A percentile compares a stretch with the other conserved stretches of the same genome.
Evolutionary conservation across 768 basidiomycete genomes (phyloP).

Genomic region (Suillus ampliporus): DNA sequence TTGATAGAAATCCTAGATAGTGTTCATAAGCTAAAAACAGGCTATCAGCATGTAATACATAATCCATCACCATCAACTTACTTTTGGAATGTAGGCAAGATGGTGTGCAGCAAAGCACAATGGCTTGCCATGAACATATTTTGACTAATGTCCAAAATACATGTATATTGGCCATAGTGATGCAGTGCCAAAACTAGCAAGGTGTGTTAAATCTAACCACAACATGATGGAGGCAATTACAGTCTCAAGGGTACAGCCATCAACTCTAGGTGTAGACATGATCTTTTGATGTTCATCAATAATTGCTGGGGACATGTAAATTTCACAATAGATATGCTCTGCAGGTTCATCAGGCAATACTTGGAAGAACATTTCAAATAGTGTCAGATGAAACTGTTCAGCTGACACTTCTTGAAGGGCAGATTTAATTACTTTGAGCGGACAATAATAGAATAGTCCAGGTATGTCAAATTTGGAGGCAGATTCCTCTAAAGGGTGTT

Average conservation of each 20-base stretch:
- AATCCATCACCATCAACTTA: too few relatives aligned
- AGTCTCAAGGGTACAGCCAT: slow-evolving; percentile 22
- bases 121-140: slow-evolving; percentile 14
- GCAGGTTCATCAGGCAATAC: slow-evolving; percentile 10
- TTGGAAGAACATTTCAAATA: slow-evolving; percentile 21
- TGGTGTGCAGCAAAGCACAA: slow-evolving; percentile 22
- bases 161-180: slow-evolving; percentile 22
- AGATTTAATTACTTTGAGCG: slow-evolving; percentile 28
- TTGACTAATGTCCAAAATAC: slow-evolving; percentile 11
- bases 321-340: slow-evolving; percentile 27
- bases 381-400: slow-evolving; percentile 20
- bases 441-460: slow-evolving; percentile 32
- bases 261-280: too few relatives aligned
- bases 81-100: slow-evolving; percentile 26
- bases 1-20: slow-evolving; percentile 17
- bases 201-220: slow-evolving; percentile 31
- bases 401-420: slow-evolving; percentile 27
- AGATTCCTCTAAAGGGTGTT: not conserved
- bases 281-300: slow-evolving; percentile 21
- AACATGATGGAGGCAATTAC: slow-evolving; percentile 27
- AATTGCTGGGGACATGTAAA: slow-evolving; percentile 27
- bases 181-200: slow-evolving; percentile 24
- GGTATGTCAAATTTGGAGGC: slow-evolving; percentile 25
- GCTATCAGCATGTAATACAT: too few relatives aligned
- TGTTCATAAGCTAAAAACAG: slow-evolving; percentile 23